phyloP scores from a whole-genome alignment of 2,329 filamentous ascomycete species.

The Sporothrix humicola region DNA sequence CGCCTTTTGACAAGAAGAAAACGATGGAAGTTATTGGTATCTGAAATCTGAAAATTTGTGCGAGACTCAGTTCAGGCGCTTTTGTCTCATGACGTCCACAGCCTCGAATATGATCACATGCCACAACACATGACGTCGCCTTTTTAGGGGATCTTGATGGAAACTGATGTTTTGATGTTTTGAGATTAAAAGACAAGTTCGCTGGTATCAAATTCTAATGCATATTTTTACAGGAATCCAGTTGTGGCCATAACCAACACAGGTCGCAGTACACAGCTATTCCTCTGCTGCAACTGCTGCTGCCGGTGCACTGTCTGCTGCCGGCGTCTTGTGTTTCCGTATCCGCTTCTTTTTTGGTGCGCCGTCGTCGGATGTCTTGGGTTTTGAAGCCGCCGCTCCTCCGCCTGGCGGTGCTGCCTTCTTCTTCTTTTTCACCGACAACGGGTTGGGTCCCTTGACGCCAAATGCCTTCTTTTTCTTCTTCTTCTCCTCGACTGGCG shows the following conservation, averaged over 20 bases:
- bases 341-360: slow-evolving; percentile 40
- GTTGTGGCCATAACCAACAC: too few species aligned
- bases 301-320: slow-evolving; percentile 1
- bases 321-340: slow-evolving; percentile 39
- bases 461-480: slow-evolving; percentile 46
- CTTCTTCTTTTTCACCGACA: slow-evolving; percentile 47
- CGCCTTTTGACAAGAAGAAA: not conserved
- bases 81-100: slow-evolving; percentile 19
- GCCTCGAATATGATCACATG: slow-evolving; percentile 18
- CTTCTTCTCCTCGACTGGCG: slow-evolving; percentile 42
- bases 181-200: not conserved
- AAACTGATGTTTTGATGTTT: not conserved
- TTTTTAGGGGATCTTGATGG: too few species aligned
- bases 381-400: slow-evolving; percentile 4
- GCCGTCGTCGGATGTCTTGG: slow-evolving; percentile 21
- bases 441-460: slow-evolving; percentile 45
- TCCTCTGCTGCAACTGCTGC: slow-evolving; percentile 5
- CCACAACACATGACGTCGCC: not conserved
- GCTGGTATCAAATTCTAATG: slow-evolving; percentile 27
- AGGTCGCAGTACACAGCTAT: not conserved
- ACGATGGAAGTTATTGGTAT: not conserved
- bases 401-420: slow-evolving; percentile 35
- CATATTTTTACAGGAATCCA: slow-evolving; percentile 16
- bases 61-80: slow-evolving; percentile 1
- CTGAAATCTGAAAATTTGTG: not conserved